These are phyloP conservation scores for Dioscorea alata DNA, from an alignment of 106 monocot species.

Conservation along the genomic window DNA sequence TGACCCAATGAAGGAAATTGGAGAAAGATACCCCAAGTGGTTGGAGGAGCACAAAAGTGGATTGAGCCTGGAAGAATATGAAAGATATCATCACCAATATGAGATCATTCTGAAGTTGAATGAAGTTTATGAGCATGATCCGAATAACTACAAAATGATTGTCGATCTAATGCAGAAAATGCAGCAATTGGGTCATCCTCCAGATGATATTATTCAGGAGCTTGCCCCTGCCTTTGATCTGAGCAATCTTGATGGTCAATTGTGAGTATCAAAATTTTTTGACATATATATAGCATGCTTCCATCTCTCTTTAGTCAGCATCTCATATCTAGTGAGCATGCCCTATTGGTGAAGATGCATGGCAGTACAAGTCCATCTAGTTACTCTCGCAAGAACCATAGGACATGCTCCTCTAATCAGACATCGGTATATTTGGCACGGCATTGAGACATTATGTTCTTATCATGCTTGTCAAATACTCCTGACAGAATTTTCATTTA, in stretches of 20 bases:
- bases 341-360: no score
- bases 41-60: slow-evolving; percentile 62
- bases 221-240: slow-evolving; percentile 92
- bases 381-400: no score
- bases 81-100: slow-evolving; percentile 63
- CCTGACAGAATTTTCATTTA: no score
- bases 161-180: slow-evolving; percentile 92
- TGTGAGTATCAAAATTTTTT: slow-evolving; percentile 42
- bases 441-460: no score
- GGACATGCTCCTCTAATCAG: no score
- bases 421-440: no score
- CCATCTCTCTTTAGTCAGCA: no score
- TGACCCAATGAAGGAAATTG: slow-evolving; percentile 97
- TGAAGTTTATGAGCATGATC: slow-evolving; percentile 82
- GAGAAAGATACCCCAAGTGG: slow-evolving; percentile 85
- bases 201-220: slow-evolving; percentile 77
- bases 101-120: slow-evolving; percentile 65
- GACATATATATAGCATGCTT: no score
- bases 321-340: no score
- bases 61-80: slow-evolving; percentile 56
- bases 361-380: no score
- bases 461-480: no score
- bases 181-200: slow-evolving; percentile 98
- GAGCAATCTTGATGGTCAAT: slow-evolving; percentile 42
- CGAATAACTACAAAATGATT: slow-evolving; percentile 74